Percentiles rank a stretch among this genome's conserved stretches.
Evolutionary conservation across 129 eudicot species (phyloP).

Genomic region (Escallonia rubra): DNA sequence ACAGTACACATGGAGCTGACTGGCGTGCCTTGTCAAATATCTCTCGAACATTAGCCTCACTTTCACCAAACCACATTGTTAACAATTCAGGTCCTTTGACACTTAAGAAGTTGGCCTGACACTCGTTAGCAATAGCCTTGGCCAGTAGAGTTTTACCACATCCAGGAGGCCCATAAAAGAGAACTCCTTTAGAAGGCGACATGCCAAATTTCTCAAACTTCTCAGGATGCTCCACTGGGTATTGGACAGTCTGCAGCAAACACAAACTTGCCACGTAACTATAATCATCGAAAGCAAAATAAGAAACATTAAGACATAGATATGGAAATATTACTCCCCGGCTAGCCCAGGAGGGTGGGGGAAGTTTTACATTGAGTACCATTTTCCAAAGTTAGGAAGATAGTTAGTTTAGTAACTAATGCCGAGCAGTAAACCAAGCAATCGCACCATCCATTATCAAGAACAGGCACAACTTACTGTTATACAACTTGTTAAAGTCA

Average conservation of each 20-base stretch:
- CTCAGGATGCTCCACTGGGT: conserved; percentile 36
- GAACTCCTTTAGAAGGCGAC: conserved; percentile 37
- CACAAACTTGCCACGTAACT: neutral
- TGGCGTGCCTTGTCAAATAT: conserved; percentile 36
- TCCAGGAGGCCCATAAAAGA: conserved; percentile 36
- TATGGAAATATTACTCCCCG: too few relatives aligned
- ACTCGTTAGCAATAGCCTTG: conserved; percentile 35
- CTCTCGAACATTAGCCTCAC: conserved; percentile 29
- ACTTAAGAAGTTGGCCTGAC: conserved; percentile 42
- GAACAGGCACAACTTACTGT: too few relatives aligned
- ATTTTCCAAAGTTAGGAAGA: too few relatives aligned
- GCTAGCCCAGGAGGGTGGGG: too few relatives aligned
- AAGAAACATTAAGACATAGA: too few relatives aligned
- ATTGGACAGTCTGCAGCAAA: conserved; percentile 29
- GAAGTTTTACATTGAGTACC: too few relatives aligned
- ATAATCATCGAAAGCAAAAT: neutral
- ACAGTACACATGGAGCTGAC: conserved; percentile 33
- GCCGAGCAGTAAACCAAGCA: too few relatives aligned
- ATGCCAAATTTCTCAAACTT: conserved; percentile 35
- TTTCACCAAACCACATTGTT: conserved; percentile 73
- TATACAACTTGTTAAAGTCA: too few relatives aligned
- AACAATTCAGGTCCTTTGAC: conserved; percentile 61
- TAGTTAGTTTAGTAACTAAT: too few relatives aligned
- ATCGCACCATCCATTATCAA: too few relatives aligned
- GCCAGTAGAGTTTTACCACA: conserved; percentile 33